Percentiles rank a stretch among this genome's conserved stretches.
Conservation (phyloP, 176 grass and related monocot genomes). For the Bonia amplexicaulis region DNA sequence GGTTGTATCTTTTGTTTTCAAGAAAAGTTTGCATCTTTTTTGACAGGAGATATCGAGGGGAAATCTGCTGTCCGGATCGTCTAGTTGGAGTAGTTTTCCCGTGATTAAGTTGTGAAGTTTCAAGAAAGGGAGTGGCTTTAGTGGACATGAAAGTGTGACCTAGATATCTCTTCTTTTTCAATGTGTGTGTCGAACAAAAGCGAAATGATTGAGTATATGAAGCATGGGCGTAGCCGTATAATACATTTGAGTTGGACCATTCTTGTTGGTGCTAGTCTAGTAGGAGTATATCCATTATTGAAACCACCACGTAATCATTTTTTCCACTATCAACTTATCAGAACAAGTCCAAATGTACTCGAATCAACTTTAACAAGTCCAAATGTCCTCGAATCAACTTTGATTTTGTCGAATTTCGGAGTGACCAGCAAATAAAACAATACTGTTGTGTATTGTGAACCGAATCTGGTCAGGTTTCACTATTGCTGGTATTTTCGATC, state of each 20-base stretch:
- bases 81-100: not conserved
- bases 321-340: not conserved
- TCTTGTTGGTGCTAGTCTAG: not conserved
- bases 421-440: not conserved
- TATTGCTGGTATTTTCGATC: no score
- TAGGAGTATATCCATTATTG: not conserved
- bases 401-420: not conserved
- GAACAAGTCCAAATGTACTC: not conserved
- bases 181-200: not conserved
- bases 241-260: slow-evolving; percentile 31
- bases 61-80: not conserved
- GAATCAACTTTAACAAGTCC: not conserved
- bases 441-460: not conserved
- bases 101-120: not conserved
- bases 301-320: slow-evolving; percentile 23
- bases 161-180: not conserved
- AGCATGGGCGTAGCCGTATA: slow-evolving; percentile 13
- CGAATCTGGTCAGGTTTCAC: no score
- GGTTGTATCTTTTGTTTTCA: slow-evolving; percentile 5
- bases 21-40: not conserved
- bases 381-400: not conserved
- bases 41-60: not conserved
- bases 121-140: not conserved
- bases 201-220: not conserved
- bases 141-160: slow-evolving; percentile 1